Conservation (phyloP, 176 grass and related monocot species). For the Oryza nivara region DNA sequence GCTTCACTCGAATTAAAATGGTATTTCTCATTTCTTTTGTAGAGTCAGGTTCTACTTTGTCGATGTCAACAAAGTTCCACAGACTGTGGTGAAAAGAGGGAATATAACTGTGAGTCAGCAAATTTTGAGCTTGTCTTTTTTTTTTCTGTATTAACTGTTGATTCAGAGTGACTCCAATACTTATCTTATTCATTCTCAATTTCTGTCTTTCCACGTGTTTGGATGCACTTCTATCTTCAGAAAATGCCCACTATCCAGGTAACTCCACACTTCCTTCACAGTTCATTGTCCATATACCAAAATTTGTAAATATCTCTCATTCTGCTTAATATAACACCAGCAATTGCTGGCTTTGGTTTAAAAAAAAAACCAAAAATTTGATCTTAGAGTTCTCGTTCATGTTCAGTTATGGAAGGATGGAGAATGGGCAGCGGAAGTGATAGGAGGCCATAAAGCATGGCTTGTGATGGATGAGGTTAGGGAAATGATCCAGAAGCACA, state of each 20-base stretch:
- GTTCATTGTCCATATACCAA: neutral
- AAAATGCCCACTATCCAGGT: constrained; percentile 99
- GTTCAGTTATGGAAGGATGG: constrained; percentile 96
- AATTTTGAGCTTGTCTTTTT: neutral
- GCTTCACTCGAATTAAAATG: constrained; percentile 12
- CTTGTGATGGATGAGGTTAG: constrained; percentile 96
- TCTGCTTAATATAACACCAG: too few relatives aligned
- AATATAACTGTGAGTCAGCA: constrained; percentile 75
- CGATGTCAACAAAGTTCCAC: constrained; percentile 95
- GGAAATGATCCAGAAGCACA: constrained; percentile 88
- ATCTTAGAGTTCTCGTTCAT: neutral
- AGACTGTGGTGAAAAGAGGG: constrained; percentile 76
- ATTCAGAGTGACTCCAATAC: neutral
- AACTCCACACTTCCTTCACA: neutral
- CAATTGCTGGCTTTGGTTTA: too few relatives aligned
- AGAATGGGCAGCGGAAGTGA: constrained; percentile 80
- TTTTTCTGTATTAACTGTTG: neutral
- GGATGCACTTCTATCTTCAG: constrained; percentile 39
- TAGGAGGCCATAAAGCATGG: constrained; percentile 95
- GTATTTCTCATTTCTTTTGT: constrained; percentile 4
- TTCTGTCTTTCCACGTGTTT: neutral
- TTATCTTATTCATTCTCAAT: constrained; percentile 9
- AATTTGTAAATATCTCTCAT: too few relatives aligned
- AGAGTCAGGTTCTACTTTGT: constrained; percentile 81
- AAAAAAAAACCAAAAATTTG: neutral